Percentiles rank a stretch among this genome's conserved stretches.
phyloP scores from a whole-genome alignment of 2,329 filamentous ascomycete genomes.

The Oidium heveae region DNA sequence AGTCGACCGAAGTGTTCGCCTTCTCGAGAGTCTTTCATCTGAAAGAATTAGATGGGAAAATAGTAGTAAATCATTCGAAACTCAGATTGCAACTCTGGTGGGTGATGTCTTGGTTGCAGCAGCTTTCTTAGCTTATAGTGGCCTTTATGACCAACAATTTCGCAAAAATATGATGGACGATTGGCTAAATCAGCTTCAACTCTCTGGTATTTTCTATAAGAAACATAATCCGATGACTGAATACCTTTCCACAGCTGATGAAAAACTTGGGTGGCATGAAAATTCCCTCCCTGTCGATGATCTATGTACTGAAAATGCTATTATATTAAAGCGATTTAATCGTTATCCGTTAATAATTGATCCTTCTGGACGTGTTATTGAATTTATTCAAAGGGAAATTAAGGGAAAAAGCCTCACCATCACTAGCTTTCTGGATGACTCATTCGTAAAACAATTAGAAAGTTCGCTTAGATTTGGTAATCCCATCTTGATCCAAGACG shows the following conservation, averaged over 20 bases:
- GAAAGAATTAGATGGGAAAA: slow-evolving; percentile 88
- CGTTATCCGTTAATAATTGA: slow-evolving; percentile 96
- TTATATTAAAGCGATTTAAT: slow-evolving; percentile 93
- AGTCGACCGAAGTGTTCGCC: slow-evolving; percentile 81
- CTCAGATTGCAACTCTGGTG: slow-evolving; percentile 86
- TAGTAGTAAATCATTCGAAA: slow-evolving; percentile 93
- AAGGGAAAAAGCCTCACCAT: slow-evolving; percentile 83
- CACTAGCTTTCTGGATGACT: slow-evolving; percentile 93
- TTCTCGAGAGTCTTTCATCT: slow-evolving; percentile 84
- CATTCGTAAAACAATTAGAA: slow-evolving; percentile 93
- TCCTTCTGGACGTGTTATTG: slow-evolving; percentile 78
- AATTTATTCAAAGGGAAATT: slow-evolving; percentile 87
- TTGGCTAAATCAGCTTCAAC: slow-evolving; percentile 77
- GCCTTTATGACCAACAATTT: slow-evolving; percentile 95
- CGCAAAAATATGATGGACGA: slow-evolving; percentile 94
- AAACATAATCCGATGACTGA: slow-evolving; percentile 84
- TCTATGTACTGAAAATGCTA: slow-evolving; percentile 94
- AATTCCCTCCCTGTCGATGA: slow-evolving; percentile 87
- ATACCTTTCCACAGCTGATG: slow-evolving; percentile 88
- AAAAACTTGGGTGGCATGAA: slow-evolving; percentile 84
- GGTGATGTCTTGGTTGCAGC: slow-evolving; percentile 92
- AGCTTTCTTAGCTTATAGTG: slow-evolving; percentile 88
- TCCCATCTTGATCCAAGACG: slow-evolving; percentile 93
- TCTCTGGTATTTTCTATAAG: slow-evolving; percentile 88
- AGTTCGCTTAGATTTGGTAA: slow-evolving; percentile 94